These are phyloP conservation scores for Orbilia quercus DNA, from an alignment of 2,329 filamentous ascomycete species.

Conservation along the genomic window DNA sequence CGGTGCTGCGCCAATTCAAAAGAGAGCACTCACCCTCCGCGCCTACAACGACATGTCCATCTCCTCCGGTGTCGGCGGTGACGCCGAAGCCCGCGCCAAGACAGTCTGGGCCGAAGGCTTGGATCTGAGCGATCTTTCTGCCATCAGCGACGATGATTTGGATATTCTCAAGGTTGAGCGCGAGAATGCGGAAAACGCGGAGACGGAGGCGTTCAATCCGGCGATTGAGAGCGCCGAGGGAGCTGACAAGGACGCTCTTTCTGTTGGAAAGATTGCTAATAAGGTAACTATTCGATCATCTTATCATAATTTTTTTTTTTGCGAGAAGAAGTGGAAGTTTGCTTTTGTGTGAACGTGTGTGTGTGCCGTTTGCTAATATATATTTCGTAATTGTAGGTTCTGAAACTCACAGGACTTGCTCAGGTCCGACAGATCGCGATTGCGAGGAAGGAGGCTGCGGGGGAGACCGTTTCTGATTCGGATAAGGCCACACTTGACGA, in stretches of 20 bases:
- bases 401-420: conserved; percentile 67
- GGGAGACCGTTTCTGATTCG: conserved; percentile 63
- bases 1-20: conserved; percentile 37
- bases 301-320: too few relatives aligned
- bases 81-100: conserved; percentile 65
- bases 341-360: too few relatives aligned
- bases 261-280: conserved; percentile 61
- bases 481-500: conserved; percentile 63
- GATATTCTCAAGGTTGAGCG: conserved; percentile 68
- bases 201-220: conserved; percentile 68
- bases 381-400: conserved; percentile 68
- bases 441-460: conserved; percentile 66
- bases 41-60: conserved; percentile 67
- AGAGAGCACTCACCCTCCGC: conserved; percentile 54
- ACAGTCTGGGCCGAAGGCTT: conserved; percentile 63
- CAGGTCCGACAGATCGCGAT: conserved; percentile 68
- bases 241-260: conserved; percentile 66
- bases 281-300: conserved; percentile 26
- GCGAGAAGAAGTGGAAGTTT: too few relatives aligned
- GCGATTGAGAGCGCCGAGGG: conserved; percentile 67
- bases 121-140: conserved; percentile 64
- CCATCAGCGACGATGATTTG: conserved; percentile 66
- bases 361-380: conserved; percentile 68
- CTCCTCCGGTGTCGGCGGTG: conserved; percentile 66
- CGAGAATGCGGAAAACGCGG: conserved; percentile 68